These are phyloP conservation scores for Cadophora sp. DNA, from an alignment of 2,329 filamentous ascomycete species.

Conservation along the genomic window DNA sequence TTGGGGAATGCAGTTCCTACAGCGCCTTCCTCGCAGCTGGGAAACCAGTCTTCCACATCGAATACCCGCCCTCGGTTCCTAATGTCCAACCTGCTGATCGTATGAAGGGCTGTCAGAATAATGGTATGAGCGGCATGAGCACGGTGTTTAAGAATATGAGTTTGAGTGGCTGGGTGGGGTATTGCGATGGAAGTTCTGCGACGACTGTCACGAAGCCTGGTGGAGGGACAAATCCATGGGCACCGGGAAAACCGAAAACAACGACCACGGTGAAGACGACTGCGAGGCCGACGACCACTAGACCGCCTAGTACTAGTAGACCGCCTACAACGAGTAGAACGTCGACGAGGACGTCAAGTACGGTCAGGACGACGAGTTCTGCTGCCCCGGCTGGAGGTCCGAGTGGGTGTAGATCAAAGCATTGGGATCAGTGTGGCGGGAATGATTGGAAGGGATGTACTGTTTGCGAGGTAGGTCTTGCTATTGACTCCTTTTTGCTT, in stretches of 20 bases:
- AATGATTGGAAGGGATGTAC: slow-evolving; percentile 36
- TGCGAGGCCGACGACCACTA: neutral
- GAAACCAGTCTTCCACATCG: slow-evolving; percentile 77
- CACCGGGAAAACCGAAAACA: slow-evolving; percentile 1
- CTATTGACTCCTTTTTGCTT: no score
- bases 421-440: slow-evolving; percentile 36
- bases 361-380: neutral
- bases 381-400: neutral
- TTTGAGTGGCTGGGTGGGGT: slow-evolving; percentile 29
- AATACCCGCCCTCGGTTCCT: slow-evolving; percentile 60
- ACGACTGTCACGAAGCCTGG: slow-evolving; percentile 29
- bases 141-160: slow-evolving; percentile 28
- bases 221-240: slow-evolving; percentile 19
- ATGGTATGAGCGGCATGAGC: slow-evolving; percentile 19
- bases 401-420: slow-evolving; percentile 25
- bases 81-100: slow-evolving; percentile 9
- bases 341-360: neutral
- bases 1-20: slow-evolving; percentile 64
- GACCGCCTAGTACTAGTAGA: neutral
- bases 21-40: slow-evolving; percentile 61
- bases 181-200: slow-evolving; percentile 30
- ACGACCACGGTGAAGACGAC: neutral
- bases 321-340: neutral
- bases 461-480: slow-evolving; percentile 26
- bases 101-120: slow-evolving; percentile 10